A percentile compares a stretch with the other conserved stretches of the same genome.
Evolutionary conservation across 306 rosid genomes (phyloP).

Genomic region (Acacia melanoxylon): DNA sequence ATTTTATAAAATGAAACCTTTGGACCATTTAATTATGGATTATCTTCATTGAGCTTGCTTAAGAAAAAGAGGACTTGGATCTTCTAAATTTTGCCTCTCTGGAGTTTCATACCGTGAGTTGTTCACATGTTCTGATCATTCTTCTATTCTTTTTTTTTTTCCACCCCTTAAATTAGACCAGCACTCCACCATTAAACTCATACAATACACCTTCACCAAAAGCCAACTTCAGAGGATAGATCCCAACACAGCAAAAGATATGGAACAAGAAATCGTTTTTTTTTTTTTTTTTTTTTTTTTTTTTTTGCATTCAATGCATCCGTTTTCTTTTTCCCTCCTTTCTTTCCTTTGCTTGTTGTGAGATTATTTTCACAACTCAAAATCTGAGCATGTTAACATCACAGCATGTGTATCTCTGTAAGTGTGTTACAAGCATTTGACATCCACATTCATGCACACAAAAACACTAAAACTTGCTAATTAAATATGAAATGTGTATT

Average conservation of each 20-base stretch:
- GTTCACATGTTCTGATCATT: not conserved
- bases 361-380: not conserved
- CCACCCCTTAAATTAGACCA: not conserved
- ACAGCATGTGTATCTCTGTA: not conserved
- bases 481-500: not conserved
- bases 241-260: not conserved
- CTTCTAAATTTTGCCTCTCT: not conserved
- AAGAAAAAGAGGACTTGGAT: not conserved
- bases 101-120: not conserved
- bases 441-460: not conserved
- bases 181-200: not conserved
- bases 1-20: not conserved
- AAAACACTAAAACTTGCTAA: not conserved
- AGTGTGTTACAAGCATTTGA: not conserved
- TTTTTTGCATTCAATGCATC: too few species aligned
- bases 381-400: not conserved
- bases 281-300: too few species aligned
- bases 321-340: not conserved
- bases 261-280: not conserved
- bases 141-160: not conserved
- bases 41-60: not conserved
- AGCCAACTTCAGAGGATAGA: not conserved
- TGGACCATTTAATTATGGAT: not conserved
- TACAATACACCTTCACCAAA: not conserved
- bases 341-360: not conserved